A percentile compares a stretch with the other conserved stretches of the same genome.
Conservation (phyloP, 1,284 basidiomycete genomes). For the Exobasidium rhododendri region DNA sequence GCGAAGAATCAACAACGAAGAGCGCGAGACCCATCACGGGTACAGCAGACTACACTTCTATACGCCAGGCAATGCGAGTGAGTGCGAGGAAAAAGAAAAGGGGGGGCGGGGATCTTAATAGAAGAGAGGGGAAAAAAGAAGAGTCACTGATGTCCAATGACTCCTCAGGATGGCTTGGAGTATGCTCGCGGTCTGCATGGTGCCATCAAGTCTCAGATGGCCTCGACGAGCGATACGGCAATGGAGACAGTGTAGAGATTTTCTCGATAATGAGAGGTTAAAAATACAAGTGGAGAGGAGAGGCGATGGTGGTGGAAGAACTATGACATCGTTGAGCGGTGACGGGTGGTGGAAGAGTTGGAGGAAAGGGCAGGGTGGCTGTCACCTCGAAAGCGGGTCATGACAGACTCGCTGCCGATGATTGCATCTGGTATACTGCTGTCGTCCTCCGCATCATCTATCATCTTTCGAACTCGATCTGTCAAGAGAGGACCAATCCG, state of each 20-base stretch:
- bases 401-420: background rate
- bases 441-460: background rate
- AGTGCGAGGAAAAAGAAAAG: too few species aligned
- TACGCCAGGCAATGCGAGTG: conserved; percentile 2
- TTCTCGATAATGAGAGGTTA: background rate
- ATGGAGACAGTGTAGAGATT: background rate
- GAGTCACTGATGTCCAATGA: background rate
- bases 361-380: background rate
- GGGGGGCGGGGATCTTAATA: background rate
- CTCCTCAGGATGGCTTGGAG: background rate
- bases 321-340: conserved; percentile 1
- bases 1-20: background rate
- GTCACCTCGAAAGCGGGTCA: background rate
- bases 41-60: background rate
- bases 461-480: background rate
- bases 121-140: background rate
- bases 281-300: background rate
- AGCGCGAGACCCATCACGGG: background rate
- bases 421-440: background rate
- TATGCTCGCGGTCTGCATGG: background rate
- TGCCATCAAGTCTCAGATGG: conserved; percentile 3
- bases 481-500: background rate
- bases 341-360: background rate
- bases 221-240: background rate
- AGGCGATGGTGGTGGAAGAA: background rate